Conservation (phyloP, 1,284 basidiomycete genomes). For the Leccinum fuscescens region DNA sequence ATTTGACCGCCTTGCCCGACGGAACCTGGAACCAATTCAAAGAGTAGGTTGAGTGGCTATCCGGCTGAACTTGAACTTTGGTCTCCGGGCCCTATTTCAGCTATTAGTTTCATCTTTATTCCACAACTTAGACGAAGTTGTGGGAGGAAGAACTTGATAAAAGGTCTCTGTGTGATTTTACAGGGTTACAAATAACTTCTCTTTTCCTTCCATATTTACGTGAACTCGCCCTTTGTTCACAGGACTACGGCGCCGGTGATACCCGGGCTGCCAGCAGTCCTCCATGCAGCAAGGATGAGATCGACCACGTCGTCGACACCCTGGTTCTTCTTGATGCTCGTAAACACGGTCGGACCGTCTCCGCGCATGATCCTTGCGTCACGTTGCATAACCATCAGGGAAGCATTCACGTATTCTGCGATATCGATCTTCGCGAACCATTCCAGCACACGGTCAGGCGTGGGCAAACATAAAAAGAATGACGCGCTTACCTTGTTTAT, state of each 20-base stretch:
- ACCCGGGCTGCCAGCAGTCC: slow-evolving; percentile 71
- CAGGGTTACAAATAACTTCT: not conserved
- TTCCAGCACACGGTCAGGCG: not conserved
- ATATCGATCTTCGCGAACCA: slow-evolving; percentile 71
- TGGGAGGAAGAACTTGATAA: not conserved
- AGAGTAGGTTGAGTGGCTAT: not conserved
- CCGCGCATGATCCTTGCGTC: slow-evolving; percentile 94
- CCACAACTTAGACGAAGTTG: not conserved
- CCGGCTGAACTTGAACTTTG: not conserved
- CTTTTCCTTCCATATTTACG: not conserved
- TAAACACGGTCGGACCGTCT: slow-evolving; percentile 90
- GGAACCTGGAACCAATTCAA: not conserved
- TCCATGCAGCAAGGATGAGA: slow-evolving; percentile 86
- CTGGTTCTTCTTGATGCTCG: slow-evolving; percentile 77
- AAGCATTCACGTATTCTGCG: slow-evolving; percentile 90
- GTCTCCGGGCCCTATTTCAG: not conserved
- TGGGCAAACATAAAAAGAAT: not conserved
- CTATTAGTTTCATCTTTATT: not conserved
- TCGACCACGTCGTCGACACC: slow-evolving; percentile 85
- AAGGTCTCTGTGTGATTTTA: not conserved
- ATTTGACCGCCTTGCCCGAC: not conserved
- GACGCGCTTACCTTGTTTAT: slow-evolving; percentile 80
- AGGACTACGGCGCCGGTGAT: slow-evolving; percentile 40
- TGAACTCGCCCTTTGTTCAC: slow-evolving; percentile 39
- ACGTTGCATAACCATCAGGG: slow-evolving; percentile 91